These are phyloP conservation scores for Schizophyllum amplum DNA, from an alignment of 1,284 basidiomycete species.

Conservation along the genomic window DNA sequence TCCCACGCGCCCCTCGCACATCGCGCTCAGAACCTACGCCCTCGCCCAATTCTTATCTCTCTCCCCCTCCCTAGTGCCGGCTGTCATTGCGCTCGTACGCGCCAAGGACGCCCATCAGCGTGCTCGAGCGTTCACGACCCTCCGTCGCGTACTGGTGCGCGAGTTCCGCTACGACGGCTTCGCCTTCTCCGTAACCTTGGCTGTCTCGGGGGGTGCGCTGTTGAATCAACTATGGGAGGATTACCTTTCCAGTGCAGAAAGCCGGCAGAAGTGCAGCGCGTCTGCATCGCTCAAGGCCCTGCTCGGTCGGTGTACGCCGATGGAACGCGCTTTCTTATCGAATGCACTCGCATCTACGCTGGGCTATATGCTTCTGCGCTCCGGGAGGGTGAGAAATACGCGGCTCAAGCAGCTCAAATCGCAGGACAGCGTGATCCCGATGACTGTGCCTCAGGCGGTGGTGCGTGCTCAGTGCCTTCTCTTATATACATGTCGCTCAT, in stretches of 20 bases:
- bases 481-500: not conserved
- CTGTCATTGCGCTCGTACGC: slow-evolving; percentile 26
- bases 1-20: slow-evolving; percentile 28
- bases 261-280: slow-evolving; percentile 5
- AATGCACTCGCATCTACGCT: slow-evolving; percentile 50
- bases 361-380: slow-evolving; percentile 49
- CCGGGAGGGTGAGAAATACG: slow-evolving; percentile 27
- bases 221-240: slow-evolving; percentile 39
- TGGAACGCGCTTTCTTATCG: slow-evolving; percentile 38
- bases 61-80: slow-evolving; percentile 51
- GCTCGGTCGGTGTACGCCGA: slow-evolving; percentile 2
- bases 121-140: slow-evolving; percentile 3
- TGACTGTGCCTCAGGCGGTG: not conserved
- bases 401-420: not conserved
- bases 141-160: slow-evolving; percentile 15
- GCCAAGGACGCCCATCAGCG: not conserved
- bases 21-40: slow-evolving; percentile 57
- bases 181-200: slow-evolving; percentile 55
- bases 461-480: not conserved
- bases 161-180: slow-evolving; percentile 57
- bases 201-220: slow-evolving; percentile 53
- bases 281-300: not conserved
- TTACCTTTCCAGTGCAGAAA: slow-evolving; percentile 2
- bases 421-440: slow-evolving; percentile 7
- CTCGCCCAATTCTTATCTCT: slow-evolving; percentile 61